These are phyloP conservation scores for Wallacemonas rigidus DNA, from an alignment of 208 protist genomes.

Conservation along the genomic window DNA sequence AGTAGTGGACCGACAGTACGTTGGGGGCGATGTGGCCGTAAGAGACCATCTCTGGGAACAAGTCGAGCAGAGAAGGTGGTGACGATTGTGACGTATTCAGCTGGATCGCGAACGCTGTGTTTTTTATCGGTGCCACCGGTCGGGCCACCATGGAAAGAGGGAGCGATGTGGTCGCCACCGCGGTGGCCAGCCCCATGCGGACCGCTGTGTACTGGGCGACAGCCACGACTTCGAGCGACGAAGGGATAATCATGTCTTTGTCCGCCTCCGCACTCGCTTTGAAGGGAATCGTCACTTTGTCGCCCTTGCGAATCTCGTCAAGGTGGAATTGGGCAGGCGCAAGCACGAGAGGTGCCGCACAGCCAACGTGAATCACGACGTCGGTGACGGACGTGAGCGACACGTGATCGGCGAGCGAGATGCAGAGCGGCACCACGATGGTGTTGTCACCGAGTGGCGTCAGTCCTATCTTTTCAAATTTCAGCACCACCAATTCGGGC, in stretches of 20 bases:
- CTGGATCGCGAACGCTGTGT: constrained; percentile 76
- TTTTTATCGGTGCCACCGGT: constrained; percentile 72
- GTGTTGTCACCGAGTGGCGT: constrained; percentile 4
- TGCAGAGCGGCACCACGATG: constrained; percentile 27
- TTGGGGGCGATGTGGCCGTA: constrained; percentile 50
- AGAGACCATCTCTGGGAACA: constrained; percentile 85
- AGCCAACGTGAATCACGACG: constrained; percentile 51
- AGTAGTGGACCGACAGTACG: constrained; percentile 81
- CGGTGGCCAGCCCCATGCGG: constrained; percentile 36
- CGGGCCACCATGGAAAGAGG: constrained; percentile 73
- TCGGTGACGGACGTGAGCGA: constrained; percentile 11
- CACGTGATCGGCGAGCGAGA: constrained; percentile 10
- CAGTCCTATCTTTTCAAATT: constrained; percentile 3
- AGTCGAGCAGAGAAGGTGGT: constrained; percentile 61
- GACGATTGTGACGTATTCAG: constrained; percentile 86
- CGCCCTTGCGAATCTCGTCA: constrained; percentile 26
- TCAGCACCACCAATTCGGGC: constrained; percentile 7
- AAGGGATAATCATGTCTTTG: constrained; percentile 66
- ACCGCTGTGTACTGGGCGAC: constrained; percentile 49
- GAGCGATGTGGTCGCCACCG: constrained; percentile 34
- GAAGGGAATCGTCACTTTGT: constrained; percentile 44
- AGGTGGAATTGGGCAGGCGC: constrained; percentile 29
- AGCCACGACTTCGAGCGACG: constrained; percentile 62
- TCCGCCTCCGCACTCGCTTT: constrained; percentile 33
- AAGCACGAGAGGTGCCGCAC: constrained; percentile 49